Evolutionary conservation across 805 yeast genomes (phyloP).

Genomic region (Yamadazyma sp.): DNA sequence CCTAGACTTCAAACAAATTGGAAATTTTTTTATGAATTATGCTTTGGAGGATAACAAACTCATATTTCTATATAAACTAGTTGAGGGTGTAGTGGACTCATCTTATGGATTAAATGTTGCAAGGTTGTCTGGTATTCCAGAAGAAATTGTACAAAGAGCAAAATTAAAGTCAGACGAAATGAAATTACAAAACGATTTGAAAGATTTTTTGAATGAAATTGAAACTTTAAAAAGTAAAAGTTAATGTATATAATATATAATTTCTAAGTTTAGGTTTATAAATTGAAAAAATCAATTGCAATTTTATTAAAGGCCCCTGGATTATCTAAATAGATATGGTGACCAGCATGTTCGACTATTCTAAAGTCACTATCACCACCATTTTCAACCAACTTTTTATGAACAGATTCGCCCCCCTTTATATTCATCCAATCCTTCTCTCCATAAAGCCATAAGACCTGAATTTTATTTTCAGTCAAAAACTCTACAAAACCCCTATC

Average conservation of each 20-base stretch:
- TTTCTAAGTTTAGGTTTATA: not conserved
- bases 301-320: slow-evolving; percentile 28
- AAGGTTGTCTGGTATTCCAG: slow-evolving; percentile 61
- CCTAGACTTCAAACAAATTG: slow-evolving; percentile 35
- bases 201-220: slow-evolving; percentile 1
- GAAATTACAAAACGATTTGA: slow-evolving; percentile 24
- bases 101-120: slow-evolving; percentile 90
- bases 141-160: slow-evolving; percentile 45
- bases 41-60: slow-evolving; percentile 30
- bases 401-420: slow-evolving; percentile 34
- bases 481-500: slow-evolving; percentile 36
- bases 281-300: slow-evolving; percentile 21
- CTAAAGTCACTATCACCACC: slow-evolving; percentile 17
- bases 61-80: slow-evolving; percentile 36
- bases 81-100: slow-evolving; percentile 41
- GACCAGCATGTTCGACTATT: slow-evolving; percentile 36
- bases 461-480: slow-evolving; percentile 20
- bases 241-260: not conserved
- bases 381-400: slow-evolving; percentile 20
- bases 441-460: slow-evolving; percentile 36
- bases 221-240: not conserved
- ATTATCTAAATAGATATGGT: slow-evolving; percentile 42
- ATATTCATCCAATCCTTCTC: slow-evolving; percentile 44
- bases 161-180: slow-evolving; percentile 30
- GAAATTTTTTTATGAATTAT: slow-evolving; percentile 73